Conservation (phyloP, 768 basidiomycete species). For the Bullera alba region DNA sequence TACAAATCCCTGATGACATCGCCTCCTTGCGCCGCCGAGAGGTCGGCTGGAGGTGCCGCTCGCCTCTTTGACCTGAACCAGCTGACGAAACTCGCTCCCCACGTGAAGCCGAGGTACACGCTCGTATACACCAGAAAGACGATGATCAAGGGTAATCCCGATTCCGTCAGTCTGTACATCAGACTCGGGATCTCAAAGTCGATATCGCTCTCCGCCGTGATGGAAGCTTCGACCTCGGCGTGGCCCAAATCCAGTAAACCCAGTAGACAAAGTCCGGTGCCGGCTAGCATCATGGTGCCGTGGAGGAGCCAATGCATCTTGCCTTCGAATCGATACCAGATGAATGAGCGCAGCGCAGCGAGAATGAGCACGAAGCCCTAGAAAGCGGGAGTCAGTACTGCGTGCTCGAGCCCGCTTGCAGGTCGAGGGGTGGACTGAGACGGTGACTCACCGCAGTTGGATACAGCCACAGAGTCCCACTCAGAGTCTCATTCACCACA, state of each 20-base stretch:
- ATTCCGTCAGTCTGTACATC: not conserved
- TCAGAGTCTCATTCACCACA: slow-evolving; percentile 4
- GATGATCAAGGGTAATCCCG: not conserved
- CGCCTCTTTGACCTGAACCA: too few relatives aligned
- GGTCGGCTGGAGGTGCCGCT: not conserved
- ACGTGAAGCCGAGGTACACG: not conserved
- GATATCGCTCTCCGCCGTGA: not conserved
- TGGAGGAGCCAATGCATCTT: slow-evolving; percentile 17
- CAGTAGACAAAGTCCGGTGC: slow-evolving; percentile 11
- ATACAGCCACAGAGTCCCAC: slow-evolving; percentile 32
- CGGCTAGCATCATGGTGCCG: slow-evolving; percentile 11
- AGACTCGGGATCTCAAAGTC: not conserved
- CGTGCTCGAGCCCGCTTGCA: not conserved
- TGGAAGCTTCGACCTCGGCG: not conserved
- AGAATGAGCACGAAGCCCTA: slow-evolving; percentile 20
- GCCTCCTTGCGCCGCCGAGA: not conserved
- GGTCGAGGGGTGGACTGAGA: not conserved
- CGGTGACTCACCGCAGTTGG: slow-evolving; percentile 24
- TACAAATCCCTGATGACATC: not conserved
- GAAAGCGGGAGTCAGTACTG: not conserved
- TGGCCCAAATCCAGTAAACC: slow-evolving; percentile 24
- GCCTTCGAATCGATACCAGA: slow-evolving; percentile 24
- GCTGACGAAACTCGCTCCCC: too few relatives aligned
- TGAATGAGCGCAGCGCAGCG: slow-evolving; percentile 13
- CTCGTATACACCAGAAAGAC: not conserved